Evolutionary conservation across 2,329 filamentous ascomycete genomes (phyloP), one percentile per base, ranked within the genome.

Genomic region (Paracoccidioides brasiliensis): DNA sequence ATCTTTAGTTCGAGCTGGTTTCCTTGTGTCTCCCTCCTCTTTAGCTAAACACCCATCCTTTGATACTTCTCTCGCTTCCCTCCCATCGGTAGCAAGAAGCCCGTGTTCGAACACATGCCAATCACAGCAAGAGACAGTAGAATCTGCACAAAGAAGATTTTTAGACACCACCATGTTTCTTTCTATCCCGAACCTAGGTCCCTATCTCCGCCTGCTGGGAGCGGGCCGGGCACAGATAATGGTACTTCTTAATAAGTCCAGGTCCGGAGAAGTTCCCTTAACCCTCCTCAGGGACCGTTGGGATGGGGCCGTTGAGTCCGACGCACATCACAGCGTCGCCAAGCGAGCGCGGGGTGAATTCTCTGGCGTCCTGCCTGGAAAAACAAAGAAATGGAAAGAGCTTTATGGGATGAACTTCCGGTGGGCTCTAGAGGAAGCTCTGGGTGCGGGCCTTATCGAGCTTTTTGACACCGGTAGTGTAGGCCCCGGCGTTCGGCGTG

Each of bases 381-480:
- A 76, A 61, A 84, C 81, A 14, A 82, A 78, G 67, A 83, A 82
- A 64, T 85, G 82, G 81, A 81, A 76, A 62, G 69, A 75, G 10
- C 77, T 83, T 46, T 77, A 78, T 59, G 82, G 82, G 0, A 67
- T 83, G 68, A 69, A 70, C 32, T 84, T 84, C 60, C 76, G 79
- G 35, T 84, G 80, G 80, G 72, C 79, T 7, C 60, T 84, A 41
- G 80, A 80, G 57, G 81, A 84, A 63, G 79, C 79, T 58, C 64
- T 84, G 14, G 81, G 82, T 0, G 76, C 78, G 28, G 82, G 82
- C 3, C 62, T 82, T 32, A 71, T 84, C 9, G 81, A 85, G 66
- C 63, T 81, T 6, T 85, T 85, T 61, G 78, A 83, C 61, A 85
- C 81, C 4, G 77, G 80, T 15, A 82, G 77, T 62, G 80, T 84